phyloP scores from a whole-genome alignment of 176 grass and related monocot genomes.

The Aegilops longissima region DNA sequence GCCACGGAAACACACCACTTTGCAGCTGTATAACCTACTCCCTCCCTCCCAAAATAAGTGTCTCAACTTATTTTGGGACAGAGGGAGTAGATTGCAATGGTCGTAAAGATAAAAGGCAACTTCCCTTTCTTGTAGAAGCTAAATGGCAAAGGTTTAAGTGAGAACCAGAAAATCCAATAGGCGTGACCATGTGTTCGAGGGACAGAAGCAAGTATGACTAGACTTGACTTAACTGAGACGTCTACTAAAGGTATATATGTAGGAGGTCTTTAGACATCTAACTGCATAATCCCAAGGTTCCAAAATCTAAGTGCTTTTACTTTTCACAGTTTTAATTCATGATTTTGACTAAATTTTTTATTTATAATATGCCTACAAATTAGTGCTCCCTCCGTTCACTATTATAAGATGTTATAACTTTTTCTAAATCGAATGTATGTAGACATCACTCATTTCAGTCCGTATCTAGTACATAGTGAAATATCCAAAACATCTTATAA shows the following conservation, averaged over 20 bases:
- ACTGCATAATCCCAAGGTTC: not conserved
- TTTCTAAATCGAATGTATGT: no score
- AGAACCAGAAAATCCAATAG: constrained; percentile 1
- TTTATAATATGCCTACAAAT: not conserved
- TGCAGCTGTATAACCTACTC: not conserved
- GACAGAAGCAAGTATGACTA: constrained; percentile 9
- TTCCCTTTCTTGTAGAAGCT: not conserved
- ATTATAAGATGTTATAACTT: no score
- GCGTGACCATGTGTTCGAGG: not conserved
- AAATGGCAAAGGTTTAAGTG: not conserved
- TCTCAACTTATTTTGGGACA: no score
- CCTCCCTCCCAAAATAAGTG: no score
- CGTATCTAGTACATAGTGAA: no score
- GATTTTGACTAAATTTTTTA: not conserved
- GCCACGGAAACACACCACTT: not conserved
- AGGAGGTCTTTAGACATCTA: constrained; percentile 5
- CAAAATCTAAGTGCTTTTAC: not conserved
- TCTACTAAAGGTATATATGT: not conserved
- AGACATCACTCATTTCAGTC: no score
- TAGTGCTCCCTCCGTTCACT: not conserved
- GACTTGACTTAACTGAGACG: constrained; percentile 2
- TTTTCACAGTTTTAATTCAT: not conserved
- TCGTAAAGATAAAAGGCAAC: constrained; percentile 4
- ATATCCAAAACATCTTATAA: no score
- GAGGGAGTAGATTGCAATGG: not conserved